phyloP scores from a whole-genome alignment of 148 eudicot species.

The Rhododendron simsii region DNA sequence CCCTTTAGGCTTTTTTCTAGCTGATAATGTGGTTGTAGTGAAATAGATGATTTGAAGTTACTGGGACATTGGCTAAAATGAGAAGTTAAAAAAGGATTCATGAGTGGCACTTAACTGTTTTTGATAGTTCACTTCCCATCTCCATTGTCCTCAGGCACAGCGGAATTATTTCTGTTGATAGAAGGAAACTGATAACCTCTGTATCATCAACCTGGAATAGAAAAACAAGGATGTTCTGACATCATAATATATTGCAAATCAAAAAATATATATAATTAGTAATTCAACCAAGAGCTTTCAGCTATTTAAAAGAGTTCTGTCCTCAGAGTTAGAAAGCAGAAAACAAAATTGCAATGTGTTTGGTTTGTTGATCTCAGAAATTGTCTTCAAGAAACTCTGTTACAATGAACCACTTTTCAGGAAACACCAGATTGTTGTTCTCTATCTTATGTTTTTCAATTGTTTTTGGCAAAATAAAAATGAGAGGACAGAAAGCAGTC shows the following conservation, averaged over 20 bases:
- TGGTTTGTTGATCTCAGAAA: background rate
- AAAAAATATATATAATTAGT: background rate
- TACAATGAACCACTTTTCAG: background rate
- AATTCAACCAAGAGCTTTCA: background rate
- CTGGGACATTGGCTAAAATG: slow-evolving; percentile 13
- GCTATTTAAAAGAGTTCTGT: background rate
- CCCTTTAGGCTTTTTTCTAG: background rate
- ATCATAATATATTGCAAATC: background rate
- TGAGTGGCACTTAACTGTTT: slow-evolving; percentile 61
- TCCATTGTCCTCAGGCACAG: slow-evolving; percentile 97
- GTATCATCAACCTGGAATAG: slow-evolving; percentile 73
- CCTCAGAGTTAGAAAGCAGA: background rate
- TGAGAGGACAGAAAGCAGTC: background rate
- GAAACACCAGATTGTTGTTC: background rate
- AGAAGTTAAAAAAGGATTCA: slow-evolving; percentile 23
- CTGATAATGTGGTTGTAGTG: background rate
- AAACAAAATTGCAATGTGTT: background rate
- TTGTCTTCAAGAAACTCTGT: background rate
- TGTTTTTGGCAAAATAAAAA: background rate
- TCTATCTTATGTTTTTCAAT: background rate
- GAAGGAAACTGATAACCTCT: slow-evolving; percentile 87
- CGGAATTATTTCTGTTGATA: slow-evolving; percentile 92
- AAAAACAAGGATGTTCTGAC: slow-evolving; percentile 11
- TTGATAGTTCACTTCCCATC: slow-evolving; percentile 93
- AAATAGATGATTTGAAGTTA: background rate